Evolutionary conservation across 371 early-diverging fungal species (phyloP).

Genomic region (Rhizopus microsporus): DNA sequence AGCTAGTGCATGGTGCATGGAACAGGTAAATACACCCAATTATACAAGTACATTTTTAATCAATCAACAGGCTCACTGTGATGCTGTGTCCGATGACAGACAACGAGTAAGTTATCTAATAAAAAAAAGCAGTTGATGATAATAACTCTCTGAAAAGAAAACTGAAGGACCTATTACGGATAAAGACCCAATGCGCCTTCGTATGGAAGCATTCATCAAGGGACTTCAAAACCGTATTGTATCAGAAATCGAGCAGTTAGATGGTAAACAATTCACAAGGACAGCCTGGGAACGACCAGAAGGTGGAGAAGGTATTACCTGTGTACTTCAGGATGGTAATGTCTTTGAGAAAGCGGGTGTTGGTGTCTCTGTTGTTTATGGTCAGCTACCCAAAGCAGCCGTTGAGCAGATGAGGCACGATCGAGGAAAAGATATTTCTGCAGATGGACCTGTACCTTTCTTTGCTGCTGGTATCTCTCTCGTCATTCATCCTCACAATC

Average conservation of each 20-base stretch:
- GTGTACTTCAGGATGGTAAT: slow-evolving; percentile 87
- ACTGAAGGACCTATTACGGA: slow-evolving; percentile 42
- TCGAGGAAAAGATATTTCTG: slow-evolving; percentile 48
- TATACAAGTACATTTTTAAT: background rate
- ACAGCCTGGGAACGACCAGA: slow-evolving; percentile 83
- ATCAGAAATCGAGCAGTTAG: slow-evolving; percentile 52
- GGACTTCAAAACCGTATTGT: slow-evolving; percentile 74
- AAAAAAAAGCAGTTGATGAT: background rate
- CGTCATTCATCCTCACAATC: slow-evolving; percentile 94
- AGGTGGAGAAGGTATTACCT: slow-evolving; percentile 89
- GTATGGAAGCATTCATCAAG: slow-evolving; percentile 79
- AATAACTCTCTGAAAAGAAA: slow-evolving; percentile 18
- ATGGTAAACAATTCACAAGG: slow-evolving; percentile 65
- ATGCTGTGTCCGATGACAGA: slow-evolving; percentile 33
- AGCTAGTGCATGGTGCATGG: slow-evolving; percentile 11
- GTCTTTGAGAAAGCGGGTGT: slow-evolving; percentile 96
- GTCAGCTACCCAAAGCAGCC: slow-evolving; percentile 73
- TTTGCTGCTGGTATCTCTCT: slow-evolving; percentile 90
- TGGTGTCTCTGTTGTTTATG: slow-evolving; percentile 74
- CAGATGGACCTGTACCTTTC: slow-evolving; percentile 60
- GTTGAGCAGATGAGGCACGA: slow-evolving; percentile 78
- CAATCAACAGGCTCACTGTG: slow-evolving; percentile 26
- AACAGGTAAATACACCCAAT: slow-evolving; percentile 11
- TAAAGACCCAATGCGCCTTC: slow-evolving; percentile 69
- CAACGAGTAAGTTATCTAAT: slow-evolving; percentile 29